A percentile compares a stretch with the other conserved stretches of the same genome.
Conservation (phyloP, 2,329 filamentous ascomycete genomes). For the Trichoderma sp. region DNA sequence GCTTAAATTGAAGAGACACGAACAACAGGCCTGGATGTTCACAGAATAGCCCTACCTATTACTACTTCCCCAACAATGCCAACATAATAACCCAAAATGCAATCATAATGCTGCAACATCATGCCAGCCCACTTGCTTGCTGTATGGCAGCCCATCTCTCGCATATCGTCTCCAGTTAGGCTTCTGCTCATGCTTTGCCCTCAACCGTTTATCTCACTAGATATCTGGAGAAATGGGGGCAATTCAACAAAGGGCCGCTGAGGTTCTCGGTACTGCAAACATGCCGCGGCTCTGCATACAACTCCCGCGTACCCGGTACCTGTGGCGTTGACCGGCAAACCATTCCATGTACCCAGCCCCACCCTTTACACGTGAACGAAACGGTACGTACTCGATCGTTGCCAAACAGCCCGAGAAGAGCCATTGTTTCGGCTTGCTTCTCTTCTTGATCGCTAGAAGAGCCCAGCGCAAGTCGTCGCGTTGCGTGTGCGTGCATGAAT, state of each 20-base stretch:
- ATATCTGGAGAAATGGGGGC: not conserved
- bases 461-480: slow-evolving; percentile 19
- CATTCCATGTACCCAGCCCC: not conserved
- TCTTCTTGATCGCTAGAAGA: slow-evolving; percentile 11
- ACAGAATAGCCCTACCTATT: not conserved
- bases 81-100: not conserved
- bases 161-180: not conserved
- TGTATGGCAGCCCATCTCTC: not conserved
- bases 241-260: not conserved
- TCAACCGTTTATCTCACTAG: not conserved
- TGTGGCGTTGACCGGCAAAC: slow-evolving; percentile 4
- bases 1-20: not conserved
- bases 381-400: slow-evolving; percentile 6
- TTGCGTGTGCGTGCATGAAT: slow-evolving; percentile 9
- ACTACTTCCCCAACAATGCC: not conserved
- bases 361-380: slow-evolving; percentile 17
- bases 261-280: not conserved
- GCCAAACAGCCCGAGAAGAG: slow-evolving; percentile 12
- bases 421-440: slow-evolving; percentile 14
- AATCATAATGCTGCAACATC: not conserved
- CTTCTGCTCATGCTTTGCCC: not conserved
- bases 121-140: not conserved
- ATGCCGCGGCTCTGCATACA: not conserved
- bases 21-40: not conserved
- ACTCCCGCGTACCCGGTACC: not conserved